phyloP scores from a whole-genome alignment of 208 protist genomes.

The Wallacemonas collosoma region DNA sequence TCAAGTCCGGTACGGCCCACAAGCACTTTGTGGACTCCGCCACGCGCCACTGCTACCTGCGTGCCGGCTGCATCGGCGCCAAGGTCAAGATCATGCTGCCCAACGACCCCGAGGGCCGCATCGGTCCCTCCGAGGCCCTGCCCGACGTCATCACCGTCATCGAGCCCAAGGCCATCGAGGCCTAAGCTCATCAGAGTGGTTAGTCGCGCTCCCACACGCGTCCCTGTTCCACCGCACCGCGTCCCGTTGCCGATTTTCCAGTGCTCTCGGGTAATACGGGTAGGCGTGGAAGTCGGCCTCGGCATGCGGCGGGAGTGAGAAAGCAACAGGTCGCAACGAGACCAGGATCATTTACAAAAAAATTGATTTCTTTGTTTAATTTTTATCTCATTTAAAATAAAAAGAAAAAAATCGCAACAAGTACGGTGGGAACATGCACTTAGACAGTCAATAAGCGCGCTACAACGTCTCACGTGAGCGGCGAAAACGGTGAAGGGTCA shows the following conservation, averaged over 20 bases:
- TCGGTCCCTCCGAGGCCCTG: constrained; percentile 55
- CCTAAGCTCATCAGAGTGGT: constrained; percentile 22
- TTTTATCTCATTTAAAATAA: constrained; percentile 21
- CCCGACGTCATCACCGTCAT: constrained; percentile 85
- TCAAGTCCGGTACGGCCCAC: constrained; percentile 95
- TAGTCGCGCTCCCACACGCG: background rate
- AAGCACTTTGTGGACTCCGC: constrained; percentile 96
- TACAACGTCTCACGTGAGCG: background rate
- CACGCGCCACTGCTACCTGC: constrained; percentile 97
- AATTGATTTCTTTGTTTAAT: constrained; percentile 34
- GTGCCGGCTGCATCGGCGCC: constrained; percentile 98
- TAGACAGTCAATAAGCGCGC: background rate
- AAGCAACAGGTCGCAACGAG: background rate
- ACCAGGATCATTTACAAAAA: constrained; percentile 14
- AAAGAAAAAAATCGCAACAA: constrained; percentile 1
- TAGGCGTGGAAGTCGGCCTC: background rate
- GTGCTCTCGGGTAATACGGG: background rate
- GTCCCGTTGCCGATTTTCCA: background rate
- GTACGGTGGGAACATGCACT: too few species aligned
- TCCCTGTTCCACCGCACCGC: background rate
- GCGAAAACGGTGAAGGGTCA: too few species aligned
- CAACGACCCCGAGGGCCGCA: constrained; percentile 78
- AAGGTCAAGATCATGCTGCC: constrained; percentile 99
- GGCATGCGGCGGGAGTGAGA: background rate
- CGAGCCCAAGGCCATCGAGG: constrained; percentile 60